Conservation (phyloP, 1,284 basidiomycete genomes). For the Singerocomus inundabilis region DNA sequence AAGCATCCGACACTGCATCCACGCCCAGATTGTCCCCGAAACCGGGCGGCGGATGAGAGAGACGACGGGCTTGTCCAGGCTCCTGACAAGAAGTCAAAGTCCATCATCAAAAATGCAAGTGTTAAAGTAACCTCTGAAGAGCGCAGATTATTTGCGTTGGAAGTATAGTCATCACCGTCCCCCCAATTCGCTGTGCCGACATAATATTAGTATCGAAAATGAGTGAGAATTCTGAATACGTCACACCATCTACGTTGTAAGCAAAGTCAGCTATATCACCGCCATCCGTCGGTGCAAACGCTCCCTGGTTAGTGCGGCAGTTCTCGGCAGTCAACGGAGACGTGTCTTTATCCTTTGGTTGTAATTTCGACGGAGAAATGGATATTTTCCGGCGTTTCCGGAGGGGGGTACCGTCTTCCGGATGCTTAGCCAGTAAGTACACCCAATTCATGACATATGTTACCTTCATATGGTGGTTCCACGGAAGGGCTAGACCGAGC, state of each 20-base stretch:
- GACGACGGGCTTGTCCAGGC: slow-evolving; percentile 70
- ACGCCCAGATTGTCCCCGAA: slow-evolving; percentile 48
- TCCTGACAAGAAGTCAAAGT: slow-evolving; percentile 46
- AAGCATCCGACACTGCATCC: slow-evolving; percentile 39
- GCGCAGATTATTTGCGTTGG: slow-evolving; percentile 35
- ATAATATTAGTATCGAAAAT: slow-evolving; percentile 6
- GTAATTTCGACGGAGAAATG: background rate
- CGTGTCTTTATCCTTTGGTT: background rate
- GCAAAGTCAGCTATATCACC: slow-evolving; percentile 24
- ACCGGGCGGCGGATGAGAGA: slow-evolving; percentile 52
- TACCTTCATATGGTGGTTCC: slow-evolving; percentile 36
- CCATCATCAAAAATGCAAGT: background rate
- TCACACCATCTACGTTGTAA: slow-evolving; percentile 29
- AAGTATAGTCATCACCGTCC: slow-evolving; percentile 14
- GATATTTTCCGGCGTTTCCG: slow-evolving; percentile 29
- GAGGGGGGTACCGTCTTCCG: slow-evolving; percentile 17
- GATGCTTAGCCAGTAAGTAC: slow-evolving; percentile 1
- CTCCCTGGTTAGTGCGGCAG: slow-evolving; percentile 4
- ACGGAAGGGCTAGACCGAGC: slow-evolving; percentile 53
- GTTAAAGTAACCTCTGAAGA: slow-evolving; percentile 61
- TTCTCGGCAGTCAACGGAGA: slow-evolving; percentile 1
- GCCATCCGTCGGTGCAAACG: slow-evolving; percentile 8
- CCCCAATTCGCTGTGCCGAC: slow-evolving; percentile 24
- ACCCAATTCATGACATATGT: background rate
- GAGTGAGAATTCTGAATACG: background rate